Evolutionary conservation across 1,284 basidiomycete genomes (phyloP).

Genomic region (Papiliotrema nemorosa): DNA sequence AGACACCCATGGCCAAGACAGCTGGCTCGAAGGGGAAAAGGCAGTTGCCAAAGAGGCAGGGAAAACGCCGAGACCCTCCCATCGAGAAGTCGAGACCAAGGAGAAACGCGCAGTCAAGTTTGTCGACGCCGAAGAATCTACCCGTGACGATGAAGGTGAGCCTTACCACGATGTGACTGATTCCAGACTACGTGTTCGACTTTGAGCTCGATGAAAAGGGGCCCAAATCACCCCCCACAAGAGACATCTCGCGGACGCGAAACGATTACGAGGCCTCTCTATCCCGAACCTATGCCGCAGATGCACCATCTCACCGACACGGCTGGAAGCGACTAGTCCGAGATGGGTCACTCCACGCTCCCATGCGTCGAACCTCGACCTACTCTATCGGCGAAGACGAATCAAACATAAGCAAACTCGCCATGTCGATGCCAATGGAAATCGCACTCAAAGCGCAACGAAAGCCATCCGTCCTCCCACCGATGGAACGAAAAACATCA

Average conservation of each 20-base stretch:
- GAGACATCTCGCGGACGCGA: conserved; percentile 12
- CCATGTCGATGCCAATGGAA: conserved; percentile 41
- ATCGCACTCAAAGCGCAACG: conserved; percentile 22
- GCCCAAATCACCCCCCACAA: neutral
- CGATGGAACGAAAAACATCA: conserved; percentile 42
- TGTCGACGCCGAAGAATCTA: conserved; percentile 22
- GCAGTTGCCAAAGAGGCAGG: conserved; percentile 10
- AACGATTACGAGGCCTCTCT: conserved; percentile 44
- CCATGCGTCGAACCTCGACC: conserved; percentile 7
- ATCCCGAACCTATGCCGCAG: conserved; percentile 43
- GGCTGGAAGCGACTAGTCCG: conserved; percentile 38
- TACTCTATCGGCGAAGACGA: conserved; percentile 13
- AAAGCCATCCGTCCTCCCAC: neutral
- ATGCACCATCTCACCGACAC: conserved; percentile 46
- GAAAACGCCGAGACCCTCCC: conserved; percentile 25
- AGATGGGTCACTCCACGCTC: conserved; percentile 23
- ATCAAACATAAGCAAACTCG: conserved; percentile 25
- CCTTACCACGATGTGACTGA: neutral
- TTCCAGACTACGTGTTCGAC: conserved; percentile 46
- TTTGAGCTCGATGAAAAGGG: conserved; percentile 40
- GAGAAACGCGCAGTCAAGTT: conserved; percentile 28
- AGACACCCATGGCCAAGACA: conserved; percentile 30
- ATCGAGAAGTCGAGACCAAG: conserved; percentile 18
- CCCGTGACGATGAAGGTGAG: conserved; percentile 32
- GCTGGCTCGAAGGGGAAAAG: conserved; percentile 34